Conservation (phyloP, 352 stramenopile genomes). For the Phytopythium cucurbitacearum region DNA sequence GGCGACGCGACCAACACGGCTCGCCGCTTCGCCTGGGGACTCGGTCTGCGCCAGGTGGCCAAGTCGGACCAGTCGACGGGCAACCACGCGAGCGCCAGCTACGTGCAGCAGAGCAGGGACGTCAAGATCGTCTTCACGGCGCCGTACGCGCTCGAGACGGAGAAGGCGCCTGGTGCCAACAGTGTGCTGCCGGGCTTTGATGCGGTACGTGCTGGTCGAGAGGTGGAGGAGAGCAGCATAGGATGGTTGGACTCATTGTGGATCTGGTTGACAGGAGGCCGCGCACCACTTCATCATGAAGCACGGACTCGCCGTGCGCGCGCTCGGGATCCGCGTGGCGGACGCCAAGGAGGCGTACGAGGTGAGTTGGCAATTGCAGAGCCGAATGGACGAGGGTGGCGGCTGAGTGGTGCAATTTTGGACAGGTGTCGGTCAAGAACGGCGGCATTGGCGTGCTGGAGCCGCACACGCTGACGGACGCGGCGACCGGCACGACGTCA, state of each 20-base stretch:
- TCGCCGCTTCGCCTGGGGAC: conserved; percentile 77
- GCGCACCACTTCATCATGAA: conserved; percentile 78
- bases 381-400: no score
- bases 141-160: conserved; percentile 73
- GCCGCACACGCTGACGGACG: conserved; percentile 59
- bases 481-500: conserved; percentile 40
- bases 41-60: conserved; percentile 77
- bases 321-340: conserved; percentile 77
- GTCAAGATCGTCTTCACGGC: conserved; percentile 87
- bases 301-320: conserved; percentile 77
- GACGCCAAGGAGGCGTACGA: conserved; percentile 79
- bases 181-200: conserved; percentile 66
- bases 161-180: conserved; percentile 44
- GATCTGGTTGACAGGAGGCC: conserved; percentile 17
- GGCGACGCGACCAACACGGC: conserved; percentile 71
- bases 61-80: conserved; percentile 87
- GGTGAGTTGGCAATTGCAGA: conserved; percentile 1
- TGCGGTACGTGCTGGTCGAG: background rate
- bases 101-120: conserved; percentile 79
- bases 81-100: conserved; percentile 83
- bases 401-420: background rate
- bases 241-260: conserved; percentile 1
- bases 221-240: background rate
- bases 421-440: conserved; percentile 52
- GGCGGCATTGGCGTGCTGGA: conserved; percentile 49